Base-by-base conservation (phyloP, 129 eudicot genomes). In the Flaveria trinervia region DNA sequence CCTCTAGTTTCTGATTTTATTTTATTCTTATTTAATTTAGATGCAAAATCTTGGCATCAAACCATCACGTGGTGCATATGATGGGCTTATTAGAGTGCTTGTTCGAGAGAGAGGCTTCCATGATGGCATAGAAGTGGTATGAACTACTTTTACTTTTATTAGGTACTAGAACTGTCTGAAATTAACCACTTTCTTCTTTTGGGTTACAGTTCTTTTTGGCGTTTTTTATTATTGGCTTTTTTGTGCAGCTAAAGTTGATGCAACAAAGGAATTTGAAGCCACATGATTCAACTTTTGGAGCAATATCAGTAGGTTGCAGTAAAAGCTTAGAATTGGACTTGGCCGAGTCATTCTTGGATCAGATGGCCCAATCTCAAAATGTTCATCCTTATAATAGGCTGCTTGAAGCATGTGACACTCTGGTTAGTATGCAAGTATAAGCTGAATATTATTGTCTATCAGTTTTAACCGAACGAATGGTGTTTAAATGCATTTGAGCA, bases 31-130 rank as follows among this genome's bases (percentile, higher is more conserved):
- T 80, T 25, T 71, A 57, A 43, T 82, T 71, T 81, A 93, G 97
- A 91, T 93, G 97, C 93, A 91, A 87, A 85, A 72, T 84, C 88
- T 93, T 80, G 98, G 98, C 22, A 57, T 93, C 74, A 81, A 89
- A 72, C 97, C 92, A n/a, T 88, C 98, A 60, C 51, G 76, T 56
- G 14, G 45, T 74, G 86, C 90, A 59, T 93, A 85, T 54, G 85
- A 87, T 79, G 93, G 93, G 78, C 84, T 85, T 73, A 73, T 89
- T 67, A 89, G 87, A 78, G 93, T 84, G 79, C 68, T 86, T 75
- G 78, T 82, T 59, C 41, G 71, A 36, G 77, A 28, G 54, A 84
- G 80, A 78, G 90, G 90, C 48, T 79, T 86, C 72, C 79, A 50
- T 33, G 82, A 83, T 79, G 89, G 90, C 75, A 52, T 93, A 84